Evolutionary conservation across 345 rosid genomes (phyloP), one percentile per base, ranked within the genome.

Genomic region (Ricinus communis): DNA sequence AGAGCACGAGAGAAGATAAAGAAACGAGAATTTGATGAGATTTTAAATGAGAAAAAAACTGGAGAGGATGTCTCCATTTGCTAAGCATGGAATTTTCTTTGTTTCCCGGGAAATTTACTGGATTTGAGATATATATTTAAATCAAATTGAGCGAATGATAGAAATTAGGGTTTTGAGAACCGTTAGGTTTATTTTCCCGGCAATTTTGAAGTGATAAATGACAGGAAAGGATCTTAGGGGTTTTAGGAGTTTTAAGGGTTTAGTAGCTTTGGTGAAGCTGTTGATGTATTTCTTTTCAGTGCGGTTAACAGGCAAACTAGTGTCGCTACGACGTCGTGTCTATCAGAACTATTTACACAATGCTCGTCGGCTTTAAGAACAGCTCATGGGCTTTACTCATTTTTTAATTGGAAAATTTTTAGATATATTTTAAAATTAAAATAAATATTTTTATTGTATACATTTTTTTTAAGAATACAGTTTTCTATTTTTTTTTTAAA

Each of bases 111-210:
- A 61, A 50, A 36, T n/a, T 43, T 38, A 38, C 4, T 38, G 43
- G 43, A 9, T 38, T 38, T 38, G n/a, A n/a, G n/a, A n/a, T n/a
- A n/a, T n/a, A n/a, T 38, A 4, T 69, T 19, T 50, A 19, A 1
- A 33, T 24, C 40, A 50, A 59, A 56, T 62, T 45, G 43, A 25
- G 77, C 14, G 33, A 15, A 25, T 31, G 31, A 68, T 22, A 11
- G 21, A 0, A 27, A 41, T 11, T 62, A 62, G 51, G n/a, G 66
- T 45, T 64, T 45, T 46, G 3, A 27, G 54, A 16, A 64, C 38
- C 54, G 54, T 46, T 43, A 43, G 47, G 43, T 38, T 63, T 5
- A 21, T 71, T 59, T 74, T 61, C 67, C 81, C 75, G 81, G 81
- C 73, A 65, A 77, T 68, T 50, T 77, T 66, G 62, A 55, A 66